Base-by-base conservation (phyloP, 345 rosid species). In the Heritiera littoralis region DNA sequence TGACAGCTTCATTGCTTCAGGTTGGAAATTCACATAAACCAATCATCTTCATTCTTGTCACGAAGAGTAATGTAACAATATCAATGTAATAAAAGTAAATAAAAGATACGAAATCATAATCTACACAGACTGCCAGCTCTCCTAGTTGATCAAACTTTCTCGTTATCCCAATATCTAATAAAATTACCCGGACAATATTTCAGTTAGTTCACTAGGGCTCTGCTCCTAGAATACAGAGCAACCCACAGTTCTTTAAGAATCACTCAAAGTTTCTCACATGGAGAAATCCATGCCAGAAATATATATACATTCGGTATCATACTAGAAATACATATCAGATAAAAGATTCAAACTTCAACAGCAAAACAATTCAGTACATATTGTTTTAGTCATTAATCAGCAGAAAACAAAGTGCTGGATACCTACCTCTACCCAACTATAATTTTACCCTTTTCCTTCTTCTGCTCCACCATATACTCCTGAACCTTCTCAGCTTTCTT, bases 391-490 rank as follows among this genome's bases (percentile, higher is more conserved):
- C 38, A 69, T 8, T 69, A 23, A 69, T 20, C 5, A 46, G 17
- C 32, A 46, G n/a, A 20, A 45, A 68, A 6, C 55, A 68, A 68
- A 73, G 17, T 32, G 4, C 7, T 73, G 10, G 38, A 58, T 20
- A 14, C 56, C 43, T 46, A 60, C 80, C 63, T 66, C 54, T 78
- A 77, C 11, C 72, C 28, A 69, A 28, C 67, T 74, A 56, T 68
- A 30, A 17, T 40, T 60, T 75, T 70, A 28, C 78, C 85, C 70
- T 83, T 79, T 71, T 85, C 54, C 72, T 65, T 81, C 88, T 86
- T 90, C 84, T 86, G 86, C 84, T 89, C 86, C 14, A 72, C 84
- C 68, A 92, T 81, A 64, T 89, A 84, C 77, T 88, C 80, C 15
- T 51, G 61, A 23, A 93, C 85, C 68, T 81, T 89, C 48, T 41